Conservation (phyloP, 2,329 filamentous ascomycete genomes). For the Fusarium falciforme region DNA sequence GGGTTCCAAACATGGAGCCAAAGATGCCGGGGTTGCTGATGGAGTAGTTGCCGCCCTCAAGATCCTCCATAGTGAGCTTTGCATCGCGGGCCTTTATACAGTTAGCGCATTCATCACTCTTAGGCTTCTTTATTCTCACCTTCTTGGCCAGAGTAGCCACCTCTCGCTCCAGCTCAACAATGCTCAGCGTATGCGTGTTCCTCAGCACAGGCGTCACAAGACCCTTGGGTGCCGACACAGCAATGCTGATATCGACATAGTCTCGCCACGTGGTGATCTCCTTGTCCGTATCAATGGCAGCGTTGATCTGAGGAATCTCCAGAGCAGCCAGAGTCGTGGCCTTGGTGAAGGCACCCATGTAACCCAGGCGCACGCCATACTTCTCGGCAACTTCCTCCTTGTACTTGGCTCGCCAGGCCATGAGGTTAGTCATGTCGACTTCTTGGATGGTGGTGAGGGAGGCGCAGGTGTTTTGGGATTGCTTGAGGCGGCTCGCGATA, state of each 20-base stretch:
- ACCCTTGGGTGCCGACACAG: slow-evolving; percentile 76
- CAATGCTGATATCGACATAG: slow-evolving; percentile 79
- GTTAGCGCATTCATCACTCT: background rate
- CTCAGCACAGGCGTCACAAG: slow-evolving; percentile 82
- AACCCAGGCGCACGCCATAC: slow-evolving; percentile 63
- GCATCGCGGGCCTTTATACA: slow-evolving; percentile 69
- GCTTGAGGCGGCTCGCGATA: slow-evolving; percentile 74
- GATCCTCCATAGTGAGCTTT: slow-evolving; percentile 82
- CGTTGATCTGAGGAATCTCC: slow-evolving; percentile 79
- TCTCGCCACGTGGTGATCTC: slow-evolving; percentile 69
- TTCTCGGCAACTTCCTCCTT: slow-evolving; percentile 58
- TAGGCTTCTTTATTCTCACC: slow-evolving; percentile 58
- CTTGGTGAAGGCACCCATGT: slow-evolving; percentile 83
- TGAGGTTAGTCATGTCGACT: slow-evolving; percentile 70
- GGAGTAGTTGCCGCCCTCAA: slow-evolving; percentile 81
- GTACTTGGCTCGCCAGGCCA: slow-evolving; percentile 73
- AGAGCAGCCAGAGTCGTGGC: slow-evolving; percentile 73
- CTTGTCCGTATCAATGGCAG: slow-evolving; percentile 66
- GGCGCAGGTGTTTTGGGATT: slow-evolving; percentile 76
- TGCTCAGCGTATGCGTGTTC: slow-evolving; percentile 65
- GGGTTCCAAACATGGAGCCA: slow-evolving; percentile 62
- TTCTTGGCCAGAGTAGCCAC: slow-evolving; percentile 72
- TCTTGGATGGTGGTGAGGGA: slow-evolving; percentile 71
- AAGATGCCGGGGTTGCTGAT: slow-evolving; percentile 87
- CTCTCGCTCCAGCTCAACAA: slow-evolving; percentile 59